A percentile compares a stretch with the other conserved stretches of the same genome.
Evolutionary conservation across 2,329 filamentous ascomycete genomes (phyloP).

Genomic region (Fusarium coffeatum): DNA sequence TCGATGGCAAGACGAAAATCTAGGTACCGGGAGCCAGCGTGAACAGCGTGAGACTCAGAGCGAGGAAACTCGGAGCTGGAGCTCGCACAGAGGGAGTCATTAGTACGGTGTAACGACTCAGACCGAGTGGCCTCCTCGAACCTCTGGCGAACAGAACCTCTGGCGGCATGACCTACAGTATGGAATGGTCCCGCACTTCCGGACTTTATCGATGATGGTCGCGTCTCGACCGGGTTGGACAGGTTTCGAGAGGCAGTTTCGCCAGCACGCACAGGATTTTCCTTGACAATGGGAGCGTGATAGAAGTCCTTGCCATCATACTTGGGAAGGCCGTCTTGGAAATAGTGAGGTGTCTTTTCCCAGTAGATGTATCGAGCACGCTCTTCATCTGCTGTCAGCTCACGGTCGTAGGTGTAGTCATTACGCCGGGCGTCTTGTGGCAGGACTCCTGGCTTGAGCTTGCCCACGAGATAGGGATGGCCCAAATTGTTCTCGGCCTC

Average conservation of each 20-base stretch:
- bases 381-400: constrained; percentile 69
- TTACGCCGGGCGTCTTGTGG: constrained; percentile 55
- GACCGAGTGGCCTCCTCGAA: constrained; percentile 51
- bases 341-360: constrained; percentile 65
- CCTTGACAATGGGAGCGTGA: constrained; percentile 64
- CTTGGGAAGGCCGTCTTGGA: constrained; percentile 67
- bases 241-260: not conserved
- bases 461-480: constrained; percentile 67
- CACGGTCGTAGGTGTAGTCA: constrained; percentile 67
- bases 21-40: constrained; percentile 44
- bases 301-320: constrained; percentile 75
- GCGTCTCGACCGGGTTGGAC: constrained; percentile 2
- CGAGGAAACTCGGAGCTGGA: constrained; percentile 40
- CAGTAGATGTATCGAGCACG: constrained; percentile 71
- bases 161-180: constrained; percentile 19
- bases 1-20: constrained; percentile 43
- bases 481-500: constrained; percentile 27
- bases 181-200: constrained; percentile 35
- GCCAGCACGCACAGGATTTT: constrained; percentile 27
- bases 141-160: constrained; percentile 34
- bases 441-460: constrained; percentile 58
- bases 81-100: constrained; percentile 37
- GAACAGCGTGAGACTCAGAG: constrained; percentile 40
- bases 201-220: constrained; percentile 1
- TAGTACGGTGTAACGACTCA: constrained; percentile 46